Conservation (phyloP, 495 filamentous ascomycete genomes). For the Aspergillus homomorphus region DNA sequence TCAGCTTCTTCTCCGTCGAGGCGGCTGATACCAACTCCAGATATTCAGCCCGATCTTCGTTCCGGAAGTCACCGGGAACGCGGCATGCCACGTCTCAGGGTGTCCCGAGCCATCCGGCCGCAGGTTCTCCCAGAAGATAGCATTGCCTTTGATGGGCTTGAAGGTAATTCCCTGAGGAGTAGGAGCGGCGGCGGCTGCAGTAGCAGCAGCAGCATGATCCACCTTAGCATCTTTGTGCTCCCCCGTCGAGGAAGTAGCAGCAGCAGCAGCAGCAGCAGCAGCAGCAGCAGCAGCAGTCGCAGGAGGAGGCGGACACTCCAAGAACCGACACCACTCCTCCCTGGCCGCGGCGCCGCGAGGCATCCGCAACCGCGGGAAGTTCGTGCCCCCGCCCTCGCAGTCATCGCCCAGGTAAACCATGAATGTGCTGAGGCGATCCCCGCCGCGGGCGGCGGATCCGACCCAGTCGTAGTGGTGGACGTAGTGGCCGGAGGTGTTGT, state of each 20-base stretch:
- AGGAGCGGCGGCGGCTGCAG: too few species aligned
- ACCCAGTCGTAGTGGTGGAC: conserved; percentile 59
- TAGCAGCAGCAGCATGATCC: too few species aligned
- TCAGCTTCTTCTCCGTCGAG: conserved; percentile 19
- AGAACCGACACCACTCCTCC: conserved; percentile 53
- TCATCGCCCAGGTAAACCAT: conserved; percentile 61
- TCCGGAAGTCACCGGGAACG: conserved; percentile 62
- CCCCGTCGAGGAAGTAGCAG: conserved; percentile 8
- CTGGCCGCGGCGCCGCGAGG: conserved; percentile 24
- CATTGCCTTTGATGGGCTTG: conserved; percentile 64
- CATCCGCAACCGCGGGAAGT: conserved; percentile 52
- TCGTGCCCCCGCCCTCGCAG: conserved; percentile 60
- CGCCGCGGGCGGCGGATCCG: conserved; percentile 37
- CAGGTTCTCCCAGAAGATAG: conserved; percentile 76
- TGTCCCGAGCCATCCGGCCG: conserved; percentile 59
- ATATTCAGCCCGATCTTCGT: conserved; percentile 81
- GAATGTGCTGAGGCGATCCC: conserved; percentile 53
- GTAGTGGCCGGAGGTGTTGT: conserved; percentile 57
- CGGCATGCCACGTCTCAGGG: conserved; percentile 66
- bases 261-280: conserved; percentile 34
- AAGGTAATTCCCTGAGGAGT: conserved; percentile 62
- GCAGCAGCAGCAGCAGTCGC: conserved; percentile 42
- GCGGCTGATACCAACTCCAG: conserved; percentile 56
- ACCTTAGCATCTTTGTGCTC: not conserved
- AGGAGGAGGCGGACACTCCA: too few species aligned